A percentile compares a stretch with the other conserved stretches of the same genome.
phyloP scores from a whole-genome alignment of 2,329 filamentous ascomycete genomes.

The Teratosphaeria nubilosa region DNA sequence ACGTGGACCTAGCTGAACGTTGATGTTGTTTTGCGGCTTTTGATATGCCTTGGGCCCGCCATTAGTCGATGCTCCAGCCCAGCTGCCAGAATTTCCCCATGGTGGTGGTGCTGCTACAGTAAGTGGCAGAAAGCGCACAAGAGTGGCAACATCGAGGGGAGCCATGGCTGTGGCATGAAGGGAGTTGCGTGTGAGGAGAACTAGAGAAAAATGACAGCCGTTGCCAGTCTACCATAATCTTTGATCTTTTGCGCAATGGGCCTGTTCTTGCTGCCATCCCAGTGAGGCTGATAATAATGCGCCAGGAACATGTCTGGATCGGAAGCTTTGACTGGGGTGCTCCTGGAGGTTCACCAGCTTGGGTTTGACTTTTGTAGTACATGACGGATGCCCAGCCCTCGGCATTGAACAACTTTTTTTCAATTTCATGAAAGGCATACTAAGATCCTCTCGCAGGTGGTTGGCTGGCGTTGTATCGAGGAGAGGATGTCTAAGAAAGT shows the following conservation, averaged over 20 bases:
- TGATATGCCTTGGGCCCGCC: background rate
- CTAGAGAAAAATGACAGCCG: background rate
- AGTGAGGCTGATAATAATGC: background rate
- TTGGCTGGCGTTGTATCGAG: no score
- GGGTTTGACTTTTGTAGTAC: background rate
- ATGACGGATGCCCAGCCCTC: background rate
- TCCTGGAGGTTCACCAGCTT: background rate
- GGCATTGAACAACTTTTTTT: background rate
- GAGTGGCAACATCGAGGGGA: background rate
- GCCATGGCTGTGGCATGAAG: background rate
- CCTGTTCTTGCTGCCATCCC: background rate
- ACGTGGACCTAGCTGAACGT: constrained; percentile 51
- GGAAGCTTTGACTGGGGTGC: background rate
- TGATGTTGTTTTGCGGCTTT: constrained; percentile 3
- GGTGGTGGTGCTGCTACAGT: background rate
- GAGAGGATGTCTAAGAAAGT: background rate
- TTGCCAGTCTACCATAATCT: background rate
- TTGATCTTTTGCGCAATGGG: background rate
- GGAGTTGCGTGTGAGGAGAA: background rate
- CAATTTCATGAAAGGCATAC: background rate
- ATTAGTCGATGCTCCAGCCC: background rate
- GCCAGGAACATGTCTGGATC: background rate
- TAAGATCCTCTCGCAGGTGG: no score
- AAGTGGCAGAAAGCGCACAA: background rate
- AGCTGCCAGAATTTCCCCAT: background rate